phyloP scores from a whole-genome alignment of 2,329 filamentous ascomycete species.

The Didymella glomerata region DNA sequence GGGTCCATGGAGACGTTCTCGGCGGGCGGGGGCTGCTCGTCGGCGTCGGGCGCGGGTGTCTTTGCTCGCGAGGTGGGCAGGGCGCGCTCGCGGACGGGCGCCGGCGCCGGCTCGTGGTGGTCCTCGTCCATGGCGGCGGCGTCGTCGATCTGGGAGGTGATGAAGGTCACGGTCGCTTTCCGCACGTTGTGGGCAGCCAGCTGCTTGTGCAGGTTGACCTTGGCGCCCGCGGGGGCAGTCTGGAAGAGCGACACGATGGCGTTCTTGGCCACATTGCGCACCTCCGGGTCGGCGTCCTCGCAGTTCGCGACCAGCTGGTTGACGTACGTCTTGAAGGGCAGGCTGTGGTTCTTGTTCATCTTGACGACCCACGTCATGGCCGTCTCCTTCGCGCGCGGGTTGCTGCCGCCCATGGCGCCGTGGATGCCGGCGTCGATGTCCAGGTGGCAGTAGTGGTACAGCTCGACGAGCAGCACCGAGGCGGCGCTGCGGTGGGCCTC shows the following conservation, averaged over 20 bases:
- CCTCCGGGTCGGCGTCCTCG: constrained; percentile 87
- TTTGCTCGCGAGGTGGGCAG: constrained; percentile 45
- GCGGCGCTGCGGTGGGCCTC: constrained; percentile 83
- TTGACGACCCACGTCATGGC: constrained; percentile 85
- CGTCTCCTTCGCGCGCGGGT: constrained; percentile 82
- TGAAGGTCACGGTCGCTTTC: constrained; percentile 82
- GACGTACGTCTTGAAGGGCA: constrained; percentile 85
- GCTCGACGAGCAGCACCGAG: constrained; percentile 76
- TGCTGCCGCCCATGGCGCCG: constrained; percentile 79
- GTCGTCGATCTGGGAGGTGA: constrained; percentile 78
- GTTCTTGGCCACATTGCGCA: constrained; percentile 83
- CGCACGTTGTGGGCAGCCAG: constrained; percentile 84
- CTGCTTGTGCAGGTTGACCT: constrained; percentile 87
- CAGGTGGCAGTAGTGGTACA: constrained; percentile 72
- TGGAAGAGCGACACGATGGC: constrained; percentile 87
- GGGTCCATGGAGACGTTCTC: constrained; percentile 78
- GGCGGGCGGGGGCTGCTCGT: constrained; percentile 68
- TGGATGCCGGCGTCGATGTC: constrained; percentile 85
- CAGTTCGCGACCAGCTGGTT: constrained; percentile 83
- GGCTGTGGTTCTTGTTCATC: constrained; percentile 81
- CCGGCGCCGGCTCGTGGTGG: constrained; percentile 15
- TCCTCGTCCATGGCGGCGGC: constrained; percentile 61
- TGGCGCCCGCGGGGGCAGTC: constrained; percentile 82
- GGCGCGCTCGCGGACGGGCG: constrained; percentile 35
- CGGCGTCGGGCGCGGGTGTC: constrained; percentile 53